Conservation (phyloP, 2,329 filamentous ascomycete species). For the Fusarium liriodendri region DNA sequence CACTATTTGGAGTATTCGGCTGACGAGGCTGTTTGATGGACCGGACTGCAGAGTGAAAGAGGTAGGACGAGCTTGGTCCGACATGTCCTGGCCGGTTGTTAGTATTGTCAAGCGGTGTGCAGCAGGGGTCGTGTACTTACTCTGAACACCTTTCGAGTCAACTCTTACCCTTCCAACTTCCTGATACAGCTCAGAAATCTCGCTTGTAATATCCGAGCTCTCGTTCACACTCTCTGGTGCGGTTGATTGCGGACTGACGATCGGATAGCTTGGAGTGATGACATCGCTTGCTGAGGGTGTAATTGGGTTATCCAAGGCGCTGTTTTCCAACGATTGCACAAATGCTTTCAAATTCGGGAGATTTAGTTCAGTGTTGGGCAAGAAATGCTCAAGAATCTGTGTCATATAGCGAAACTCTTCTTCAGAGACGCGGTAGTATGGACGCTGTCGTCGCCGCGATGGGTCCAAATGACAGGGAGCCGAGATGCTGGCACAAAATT, state of each 20-base stretch:
- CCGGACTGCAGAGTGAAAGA: slow-evolving; percentile 19
- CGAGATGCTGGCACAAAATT: slow-evolving; percentile 16
- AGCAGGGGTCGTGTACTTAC: neutral
- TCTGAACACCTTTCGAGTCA: slow-evolving; percentile 11
- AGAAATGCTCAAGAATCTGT: slow-evolving; percentile 17
- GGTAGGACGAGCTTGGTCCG: slow-evolving; percentile 8
- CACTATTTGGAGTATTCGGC: slow-evolving; percentile 10
- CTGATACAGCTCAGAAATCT: slow-evolving; percentile 2
- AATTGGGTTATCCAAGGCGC: neutral
- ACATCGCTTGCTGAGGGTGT: slow-evolving; percentile 3
- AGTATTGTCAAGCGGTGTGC: neutral
- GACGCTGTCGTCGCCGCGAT: slow-evolving; percentile 13
- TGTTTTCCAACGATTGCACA: neutral
- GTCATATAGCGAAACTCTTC: slow-evolving; percentile 24
- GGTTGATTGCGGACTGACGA: neutral
- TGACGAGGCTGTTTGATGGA: slow-evolving; percentile 8
- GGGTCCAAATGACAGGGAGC: slow-evolving; percentile 17
- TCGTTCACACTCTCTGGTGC: neutral
- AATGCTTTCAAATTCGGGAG: slow-evolving; percentile 10
- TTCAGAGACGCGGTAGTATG: slow-evolving; percentile 15
- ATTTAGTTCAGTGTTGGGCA: slow-evolving; percentile 14
- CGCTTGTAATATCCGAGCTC: neutral
- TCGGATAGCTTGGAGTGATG: neutral
- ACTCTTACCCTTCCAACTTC: slow-evolving; percentile 10
- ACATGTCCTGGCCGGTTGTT: slow-evolving; percentile 1